Percentiles rank a stretch among this genome's conserved stretches.
These are phyloP conservation scores for Penicillium sp. DNA, from an alignment of 2,329 filamentous ascomycete species.

Conservation along the genomic window DNA sequence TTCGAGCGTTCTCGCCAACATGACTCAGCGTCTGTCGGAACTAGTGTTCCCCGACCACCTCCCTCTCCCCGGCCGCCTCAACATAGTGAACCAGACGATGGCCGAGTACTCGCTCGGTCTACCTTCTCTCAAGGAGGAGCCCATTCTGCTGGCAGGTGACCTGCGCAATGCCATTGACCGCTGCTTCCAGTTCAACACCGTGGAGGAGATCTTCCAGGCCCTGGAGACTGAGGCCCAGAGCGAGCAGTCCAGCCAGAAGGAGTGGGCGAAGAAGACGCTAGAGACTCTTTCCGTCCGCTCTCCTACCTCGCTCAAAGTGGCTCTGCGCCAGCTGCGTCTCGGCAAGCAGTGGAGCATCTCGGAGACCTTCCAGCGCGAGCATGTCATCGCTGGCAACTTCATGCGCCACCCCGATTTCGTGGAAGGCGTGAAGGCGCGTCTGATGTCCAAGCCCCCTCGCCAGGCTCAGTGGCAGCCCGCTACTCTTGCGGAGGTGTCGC, in stretches of 20 bases:
- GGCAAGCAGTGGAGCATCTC: slow-evolving; percentile 73
- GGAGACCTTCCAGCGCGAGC: slow-evolving; percentile 79
- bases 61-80: slow-evolving; percentile 57
- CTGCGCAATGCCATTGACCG: slow-evolving; percentile 79
- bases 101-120: slow-evolving; percentile 87
- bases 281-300: slow-evolving; percentile 71
- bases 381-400: slow-evolving; percentile 78
- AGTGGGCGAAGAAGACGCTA: slow-evolving; percentile 76
- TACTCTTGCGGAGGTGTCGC: slow-evolving; percentile 62
- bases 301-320: slow-evolving; percentile 80
- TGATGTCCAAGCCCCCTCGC: slow-evolving; percentile 65
- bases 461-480: slow-evolving; percentile 72
- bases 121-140: slow-evolving; percentile 58
- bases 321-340: slow-evolving; percentile 74
- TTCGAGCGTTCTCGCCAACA: slow-evolving; percentile 73
- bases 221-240: slow-evolving; percentile 52
- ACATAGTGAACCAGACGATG: slow-evolving; percentile 77
- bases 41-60: slow-evolving; percentile 80
- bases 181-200: slow-evolving; percentile 64
- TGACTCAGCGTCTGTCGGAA: slow-evolving; percentile 83
- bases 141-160: slow-evolving; percentile 62
- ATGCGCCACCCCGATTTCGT: slow-evolving; percentile 90
- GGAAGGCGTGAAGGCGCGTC: slow-evolving; percentile 78
- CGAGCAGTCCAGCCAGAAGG: slow-evolving; percentile 41
- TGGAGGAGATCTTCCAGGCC: slow-evolving; percentile 66